Conservation (phyloP, 805 yeast genomes). For the Metschnikowia aberdeeniae region DNA sequence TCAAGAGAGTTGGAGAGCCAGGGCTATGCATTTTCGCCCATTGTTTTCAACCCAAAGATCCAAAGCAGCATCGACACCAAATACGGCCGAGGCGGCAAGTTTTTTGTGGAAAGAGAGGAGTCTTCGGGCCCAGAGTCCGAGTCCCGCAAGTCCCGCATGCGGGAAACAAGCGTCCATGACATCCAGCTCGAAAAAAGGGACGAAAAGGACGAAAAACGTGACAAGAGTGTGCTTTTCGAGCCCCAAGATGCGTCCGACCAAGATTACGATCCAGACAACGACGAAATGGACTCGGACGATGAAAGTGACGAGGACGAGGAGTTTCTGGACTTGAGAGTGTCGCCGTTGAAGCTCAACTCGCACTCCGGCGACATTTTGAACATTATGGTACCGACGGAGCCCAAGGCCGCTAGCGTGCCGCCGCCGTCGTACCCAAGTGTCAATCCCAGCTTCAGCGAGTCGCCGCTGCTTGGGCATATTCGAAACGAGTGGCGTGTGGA, state of each 20-base stretch:
- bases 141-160: conserved; percentile 5
- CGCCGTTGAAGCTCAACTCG: conserved; percentile 13
- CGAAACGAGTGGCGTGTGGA: conserved; percentile 2
- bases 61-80: conserved; percentile 76
- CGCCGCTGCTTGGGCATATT: background rate
- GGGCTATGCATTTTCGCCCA: conserved; percentile 72
- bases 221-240: background rate
- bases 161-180: conserved; percentile 13
- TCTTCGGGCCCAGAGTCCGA: conserved; percentile 12
- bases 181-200: background rate
- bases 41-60: conserved; percentile 76
- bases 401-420: background rate
- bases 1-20: background rate
- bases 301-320: conserved; percentile 19
- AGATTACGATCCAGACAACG: conserved; percentile 6
- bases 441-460: conserved; percentile 1
- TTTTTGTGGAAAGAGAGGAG: conserved; percentile 52
- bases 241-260: background rate
- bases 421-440: background rate
- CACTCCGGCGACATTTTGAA: conserved; percentile 6
- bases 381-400: background rate
- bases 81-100: conserved; percentile 87
- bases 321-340: conserved; percentile 5
- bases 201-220: background rate
- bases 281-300: conserved; percentile 10